Evolutionary conservation across 768 basidiomycete genomes (phyloP), one percentile per base, ranked within the genome.

Genomic region (Boletus tomentosulus): DNA sequence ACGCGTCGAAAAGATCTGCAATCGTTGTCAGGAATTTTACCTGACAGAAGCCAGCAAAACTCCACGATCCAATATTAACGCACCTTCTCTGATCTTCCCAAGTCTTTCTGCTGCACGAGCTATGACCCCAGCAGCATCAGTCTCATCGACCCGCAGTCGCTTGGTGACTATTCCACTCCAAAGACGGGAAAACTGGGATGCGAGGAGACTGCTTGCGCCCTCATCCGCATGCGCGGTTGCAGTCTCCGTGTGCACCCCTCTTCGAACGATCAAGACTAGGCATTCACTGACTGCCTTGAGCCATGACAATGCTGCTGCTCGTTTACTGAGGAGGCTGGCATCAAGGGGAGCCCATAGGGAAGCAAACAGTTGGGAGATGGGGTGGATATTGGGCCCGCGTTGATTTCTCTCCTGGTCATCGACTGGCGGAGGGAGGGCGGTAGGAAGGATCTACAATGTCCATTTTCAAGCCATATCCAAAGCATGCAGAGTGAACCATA

Each of bases 331-430:
- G 33, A 67, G 60, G 10, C 61, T 57, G 9, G 61, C 61, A 48
- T 89, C 84, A 1, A 91, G 68, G 0, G 90, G 92, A 15, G 84
- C 80, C 92, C 94, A 97, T 62, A 98, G 84, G 0, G 90, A 82
- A 1, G 75, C 70, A 64, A 92, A 89, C 41, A 96, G 71, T 28
- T 77, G 75, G 3, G 73, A 59, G 3, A 86, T 65, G 48, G 66
- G 73, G 67, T 22, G 65, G 28, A 46, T 35, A 15, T 9, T 11
- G 13, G 19, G 16, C 4, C 11, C 33, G 16, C n/a, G 47, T 34
- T 42, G 24, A 5, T 28, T 45, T 8, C 2, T 12, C n/a, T 50
- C 49, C 28, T 53, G 11, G 6, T 45, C 50, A 25, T 19, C 42
- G 15, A 35, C 44, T 24, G 34, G 41, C 9, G 53, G 33, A 15